Evolutionary conservation across 352 stramenopile species (phyloP), one percentile per base, ranked within the genome.

Genomic region (Elongisporangium prolatum): DNA sequence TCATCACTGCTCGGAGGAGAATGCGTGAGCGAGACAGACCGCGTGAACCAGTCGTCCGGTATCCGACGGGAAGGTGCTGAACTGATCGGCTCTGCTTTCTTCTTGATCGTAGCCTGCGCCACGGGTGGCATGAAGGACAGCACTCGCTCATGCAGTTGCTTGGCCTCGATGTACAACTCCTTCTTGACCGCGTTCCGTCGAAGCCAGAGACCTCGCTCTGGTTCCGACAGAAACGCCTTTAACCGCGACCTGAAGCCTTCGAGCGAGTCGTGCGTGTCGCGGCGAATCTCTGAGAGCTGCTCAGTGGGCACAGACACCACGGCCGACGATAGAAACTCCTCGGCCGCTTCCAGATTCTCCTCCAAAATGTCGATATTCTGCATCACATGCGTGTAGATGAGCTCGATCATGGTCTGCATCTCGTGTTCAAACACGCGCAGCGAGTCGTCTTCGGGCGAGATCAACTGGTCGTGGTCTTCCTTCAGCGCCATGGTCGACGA

Each of bases 1-100:
- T 40, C 28, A 40, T 40, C 28, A 40, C 28, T 40, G 28, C 28
- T 40, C 9, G 28, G 28, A 14, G 28, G 28, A 40, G 28, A 40
- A 8, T 40, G 4, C 4, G 28, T 40, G 8, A 40, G 28, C 10
- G 67, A 49, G 9, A 48, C 57, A 22, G 77, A 65, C 22, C 85
- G 77, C 1, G 74, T 88, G 57, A 85, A 93, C 84, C 84, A 93
- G 53, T 93, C 84, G 21, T 84, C 69, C 2, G 84, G 84, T 59
- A 93, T 93, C 21, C 76, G 79, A 14, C 80, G 74, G 54, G 84
- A 87, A 1, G 76, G 77, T 9, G 77, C 69, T 6, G 83, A 89
- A 10, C 85, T 72, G 40, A 86, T 75, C 28, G 28, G 28, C 4
- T 9, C 28, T 1, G 28, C 28, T 13, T 40, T 40, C 65, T 90